Evolutionary conservation across 495 filamentous ascomycete genomes (phyloP).

Genomic region (Hypoxylon fragiforme): DNA sequence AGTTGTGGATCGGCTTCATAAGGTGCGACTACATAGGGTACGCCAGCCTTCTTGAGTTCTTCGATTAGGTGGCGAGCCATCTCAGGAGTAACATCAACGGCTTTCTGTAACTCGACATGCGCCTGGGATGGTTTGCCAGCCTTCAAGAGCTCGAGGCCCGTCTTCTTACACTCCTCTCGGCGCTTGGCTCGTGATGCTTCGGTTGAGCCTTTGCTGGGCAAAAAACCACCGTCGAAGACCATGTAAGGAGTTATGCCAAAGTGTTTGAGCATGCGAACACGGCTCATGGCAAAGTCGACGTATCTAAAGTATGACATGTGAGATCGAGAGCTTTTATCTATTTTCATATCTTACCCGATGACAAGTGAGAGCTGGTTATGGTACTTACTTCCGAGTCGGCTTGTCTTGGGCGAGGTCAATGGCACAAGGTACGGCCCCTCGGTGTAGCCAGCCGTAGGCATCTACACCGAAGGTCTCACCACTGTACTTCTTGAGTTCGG

Average conservation of each 20-base stretch:
- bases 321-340: too few species aligned
- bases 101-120: constrained; percentile 87
- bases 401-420: constrained; percentile 87
- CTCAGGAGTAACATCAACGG: constrained; percentile 91
- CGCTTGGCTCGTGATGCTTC: constrained; percentile 70
- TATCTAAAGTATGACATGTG: constrained; percentile 56
- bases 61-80: constrained; percentile 95
- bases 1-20: constrained; percentile 98
- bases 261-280: constrained; percentile 88
- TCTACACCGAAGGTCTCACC: constrained; percentile 92
- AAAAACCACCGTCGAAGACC: constrained; percentile 93
- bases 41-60: constrained; percentile 74
- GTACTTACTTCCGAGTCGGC: constrained; percentile 78
- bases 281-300: constrained; percentile 88
- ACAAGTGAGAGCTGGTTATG: neutral
- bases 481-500: constrained; percentile 80
- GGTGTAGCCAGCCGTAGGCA: constrained; percentile 97
- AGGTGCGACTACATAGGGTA: constrained; percentile 91
- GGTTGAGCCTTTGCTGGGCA: constrained; percentile 94
- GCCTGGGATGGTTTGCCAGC: constrained; percentile 81
- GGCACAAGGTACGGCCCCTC: constrained; percentile 87
- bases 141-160: constrained; percentile 76
- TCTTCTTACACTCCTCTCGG: constrained; percentile 71
- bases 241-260: constrained; percentile 91
- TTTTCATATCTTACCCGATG: too few species aligned